Evolutionary conservation across 2,329 filamentous ascomycete species (phyloP).

Genomic region (Fonsecaea monophora): DNA sequence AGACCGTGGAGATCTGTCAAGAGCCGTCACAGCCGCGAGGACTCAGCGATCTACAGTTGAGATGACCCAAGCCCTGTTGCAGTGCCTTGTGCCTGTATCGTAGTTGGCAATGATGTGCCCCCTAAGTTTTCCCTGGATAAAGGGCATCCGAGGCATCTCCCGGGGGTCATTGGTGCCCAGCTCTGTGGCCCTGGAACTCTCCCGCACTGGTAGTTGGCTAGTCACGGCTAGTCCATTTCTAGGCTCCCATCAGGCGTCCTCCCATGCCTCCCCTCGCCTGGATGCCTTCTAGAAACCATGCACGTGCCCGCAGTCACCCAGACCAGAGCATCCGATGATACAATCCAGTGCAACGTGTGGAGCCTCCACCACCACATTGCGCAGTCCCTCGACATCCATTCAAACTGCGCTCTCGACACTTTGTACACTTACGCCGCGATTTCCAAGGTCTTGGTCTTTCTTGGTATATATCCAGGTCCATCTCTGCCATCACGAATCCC

Average conservation of each 20-base stretch:
- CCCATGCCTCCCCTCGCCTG: not conserved
- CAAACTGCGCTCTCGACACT: not conserved
- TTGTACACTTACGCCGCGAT: not conserved
- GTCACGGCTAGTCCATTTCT: not conserved
- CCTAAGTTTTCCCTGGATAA: not conserved
- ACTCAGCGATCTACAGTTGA: not conserved
- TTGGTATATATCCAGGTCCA: slow-evolving; percentile 8
- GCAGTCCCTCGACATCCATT: not conserved
- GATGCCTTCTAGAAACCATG: slow-evolving; percentile 1
- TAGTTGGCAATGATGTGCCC: not conserved
- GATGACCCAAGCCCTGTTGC: not conserved
- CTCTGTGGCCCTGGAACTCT: not conserved
- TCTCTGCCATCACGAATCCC: not conserved
- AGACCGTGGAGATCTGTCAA: not conserved
- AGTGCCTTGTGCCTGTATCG: not conserved
- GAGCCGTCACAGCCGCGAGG: not conserved
- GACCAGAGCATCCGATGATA: not conserved
- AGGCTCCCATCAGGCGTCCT: not conserved
- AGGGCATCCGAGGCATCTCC: not conserved
- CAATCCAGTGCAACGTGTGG: not conserved
- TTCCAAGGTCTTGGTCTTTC: not conserved
- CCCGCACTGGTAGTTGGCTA: not conserved
- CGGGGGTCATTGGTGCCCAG: not conserved
- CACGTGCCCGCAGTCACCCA: not conserved
- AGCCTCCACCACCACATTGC: not conserved